Evolutionary conservation across 2,329 filamentous ascomycete genomes (phyloP).

Genomic region (Thielaviopsis cerberus): DNA sequence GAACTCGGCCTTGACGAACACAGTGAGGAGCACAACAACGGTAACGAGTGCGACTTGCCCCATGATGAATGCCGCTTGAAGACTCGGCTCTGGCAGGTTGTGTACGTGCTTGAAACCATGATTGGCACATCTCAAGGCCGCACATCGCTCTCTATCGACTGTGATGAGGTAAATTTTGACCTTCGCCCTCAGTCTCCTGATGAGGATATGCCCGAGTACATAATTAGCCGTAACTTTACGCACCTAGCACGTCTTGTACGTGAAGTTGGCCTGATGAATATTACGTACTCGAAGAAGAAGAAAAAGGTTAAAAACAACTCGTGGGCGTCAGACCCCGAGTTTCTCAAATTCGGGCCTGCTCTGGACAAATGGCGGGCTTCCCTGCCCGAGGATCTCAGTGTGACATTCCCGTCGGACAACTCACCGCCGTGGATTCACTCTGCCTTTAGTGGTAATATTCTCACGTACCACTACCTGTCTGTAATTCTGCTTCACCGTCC

Average conservation of each 20-base stretch:
- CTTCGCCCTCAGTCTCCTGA: constrained; percentile 45
- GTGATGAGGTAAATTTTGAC: constrained; percentile 58
- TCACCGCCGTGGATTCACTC: constrained; percentile 70
- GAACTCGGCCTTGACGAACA: constrained; percentile 83
- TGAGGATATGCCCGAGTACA: constrained; percentile 55
- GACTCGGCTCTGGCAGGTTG: constrained; percentile 74
- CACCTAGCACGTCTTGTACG: constrained; percentile 62
- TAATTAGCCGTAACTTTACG: constrained; percentile 65
- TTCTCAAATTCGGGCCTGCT: constrained; percentile 60
- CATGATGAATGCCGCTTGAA: constrained; percentile 64
- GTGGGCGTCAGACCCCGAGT: constrained; percentile 72
- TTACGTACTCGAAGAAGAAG: constrained; percentile 54
- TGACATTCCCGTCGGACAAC: constrained; percentile 61
- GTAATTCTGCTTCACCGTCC: constrained; percentile 77
- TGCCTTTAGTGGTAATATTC: constrained; percentile 74
- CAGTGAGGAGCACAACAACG: constrained; percentile 56
- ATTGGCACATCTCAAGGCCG: constrained; percentile 81
- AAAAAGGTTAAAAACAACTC: constrained; percentile 45
- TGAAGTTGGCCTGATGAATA: constrained; percentile 61
- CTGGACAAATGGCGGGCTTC: constrained; percentile 59
- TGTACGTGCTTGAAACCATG: constrained; percentile 78
- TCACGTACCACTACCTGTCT: constrained; percentile 72
- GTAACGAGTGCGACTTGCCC: constrained; percentile 48
- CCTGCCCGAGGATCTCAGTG: constrained; percentile 57
- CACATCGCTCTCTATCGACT: constrained; percentile 56